Evolutionary conservation across 495 filamentous ascomycete species (phyloP).

Genomic region (Trichocladium antarcticum): DNA sequence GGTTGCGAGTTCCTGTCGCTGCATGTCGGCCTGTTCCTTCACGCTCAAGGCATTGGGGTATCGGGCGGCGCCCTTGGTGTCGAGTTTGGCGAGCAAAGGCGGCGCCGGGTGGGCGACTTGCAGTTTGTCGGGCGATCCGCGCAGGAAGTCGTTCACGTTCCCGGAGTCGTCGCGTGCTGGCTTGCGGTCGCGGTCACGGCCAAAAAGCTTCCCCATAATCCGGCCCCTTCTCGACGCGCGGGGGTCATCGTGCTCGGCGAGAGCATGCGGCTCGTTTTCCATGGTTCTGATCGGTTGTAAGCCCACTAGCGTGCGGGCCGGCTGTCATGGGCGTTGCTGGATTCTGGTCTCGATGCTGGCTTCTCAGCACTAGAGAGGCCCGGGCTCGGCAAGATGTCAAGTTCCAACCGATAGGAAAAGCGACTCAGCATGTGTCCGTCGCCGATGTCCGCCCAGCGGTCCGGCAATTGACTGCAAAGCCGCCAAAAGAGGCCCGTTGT

Average conservation of each 20-base stretch:
- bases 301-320: constrained; percentile 8
- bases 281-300: constrained; percentile 24
- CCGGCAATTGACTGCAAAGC: constrained; percentile 15
- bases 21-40: constrained; percentile 20
- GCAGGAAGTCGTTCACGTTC: constrained; percentile 37
- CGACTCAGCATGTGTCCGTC: constrained; percentile 12
- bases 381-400: neutral
- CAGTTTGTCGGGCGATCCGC: constrained; percentile 32
- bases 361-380: neutral
- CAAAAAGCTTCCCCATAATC: constrained; percentile 42
- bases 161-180: constrained; percentile 28
- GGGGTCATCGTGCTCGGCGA: constrained; percentile 26
- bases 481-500: constrained; percentile 10
- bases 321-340: constrained; percentile 15
- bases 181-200: constrained; percentile 31
- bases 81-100: constrained; percentile 35
- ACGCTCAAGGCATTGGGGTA: constrained; percentile 35
- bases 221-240: constrained; percentile 32
- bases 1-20: neutral
- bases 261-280: constrained; percentile 33
- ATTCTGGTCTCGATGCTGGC: neutral
- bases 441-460: constrained; percentile 6
- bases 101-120: constrained; percentile 31
- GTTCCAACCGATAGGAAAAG: constrained; percentile 6
- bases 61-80: constrained; percentile 35